These are phyloP conservation scores for Sporothrix curviconia DNA, from an alignment of 2,329 filamentous ascomycete species.

Conservation along the genomic window DNA sequence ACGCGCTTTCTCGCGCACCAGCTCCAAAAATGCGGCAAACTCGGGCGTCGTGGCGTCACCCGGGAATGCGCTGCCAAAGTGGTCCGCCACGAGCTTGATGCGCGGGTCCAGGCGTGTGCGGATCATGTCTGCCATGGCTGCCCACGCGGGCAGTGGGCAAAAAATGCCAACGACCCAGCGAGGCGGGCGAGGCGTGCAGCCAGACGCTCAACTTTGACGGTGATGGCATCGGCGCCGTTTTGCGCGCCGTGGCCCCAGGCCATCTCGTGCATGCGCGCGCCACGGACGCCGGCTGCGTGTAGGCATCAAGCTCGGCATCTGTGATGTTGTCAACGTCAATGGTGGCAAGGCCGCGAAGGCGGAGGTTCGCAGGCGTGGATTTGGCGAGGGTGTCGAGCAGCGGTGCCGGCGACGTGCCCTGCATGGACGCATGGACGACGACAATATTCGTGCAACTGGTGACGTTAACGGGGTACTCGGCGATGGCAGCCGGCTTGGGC, in stretches of 20 bases:
- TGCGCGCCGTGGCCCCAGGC: conserved; percentile 21
- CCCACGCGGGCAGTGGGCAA: conserved; percentile 20
- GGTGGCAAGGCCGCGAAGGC: conserved; percentile 13
- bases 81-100: conserved; percentile 22
- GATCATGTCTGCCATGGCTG: conserved; percentile 21
- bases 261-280: conserved; percentile 21
- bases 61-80: conserved; percentile 22
- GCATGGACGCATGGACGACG: conserved; percentile 23
- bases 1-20: conserved; percentile 21
- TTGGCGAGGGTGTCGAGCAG: conserved; percentile 20
- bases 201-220: conserved; percentile 16
- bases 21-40: conserved; percentile 18
- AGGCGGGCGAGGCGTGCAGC: conserved; percentile 18
- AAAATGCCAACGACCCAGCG: conserved; percentile 21
- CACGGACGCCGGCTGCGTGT: conserved; percentile 22
- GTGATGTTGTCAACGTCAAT: conserved; percentile 17
- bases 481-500: conserved; percentile 19
- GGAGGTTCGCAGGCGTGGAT: background rate
- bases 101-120: conserved; percentile 19
- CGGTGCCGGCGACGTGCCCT: conserved; percentile 21
- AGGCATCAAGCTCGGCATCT: conserved; percentile 20
- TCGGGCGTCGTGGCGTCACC: conserved; percentile 20
- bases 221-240: conserved; percentile 15
- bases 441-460: conserved; percentile 22
- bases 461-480: conserved; percentile 20